Evolutionary conservation across 2,329 filamentous ascomycete genomes (phyloP), one percentile per base, ranked within the genome.

Genomic region (Pseudocercospora pini-densiflorae): DNA sequence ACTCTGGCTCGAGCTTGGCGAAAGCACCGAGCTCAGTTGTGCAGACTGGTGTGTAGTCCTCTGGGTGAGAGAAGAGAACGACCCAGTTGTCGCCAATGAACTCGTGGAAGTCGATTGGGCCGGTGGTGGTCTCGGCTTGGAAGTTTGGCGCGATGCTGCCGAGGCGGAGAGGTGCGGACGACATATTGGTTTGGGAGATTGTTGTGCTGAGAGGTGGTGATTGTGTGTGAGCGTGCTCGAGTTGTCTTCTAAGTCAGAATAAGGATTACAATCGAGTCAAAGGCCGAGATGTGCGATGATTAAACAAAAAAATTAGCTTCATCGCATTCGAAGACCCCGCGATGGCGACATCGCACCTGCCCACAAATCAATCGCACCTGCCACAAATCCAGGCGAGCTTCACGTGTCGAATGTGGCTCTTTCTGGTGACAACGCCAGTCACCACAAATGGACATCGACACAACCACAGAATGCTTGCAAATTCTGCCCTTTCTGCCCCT

Each of bases 81-180:
- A 89, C 87, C 88, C 89, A 91, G 73, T 84, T 88, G 82, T 90
- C 83, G 74, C 88, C 89, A 72, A 91, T 89, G 83, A 87, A 91
- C 73, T 90, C 82, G 81, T 91, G 89, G 84, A 91, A 91, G 80
- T 90, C 84, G 77, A 91, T 90, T 62, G 83, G 83, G 65, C 89
- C 89, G 69, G 83, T 77, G 70, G 89, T 91, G 73, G 89, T 90
- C 75, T 89, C 85, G 68, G 89, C 88, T 73, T 89, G 80, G 83
- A 91, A 91, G 83, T 91, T 87, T 73, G 89, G 89, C 75, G 89
- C 89, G 76, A 81, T 83, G 79, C 84, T 88, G 78, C 88, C 88
- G 74, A 90, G 85, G 76, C 88, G 88, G 78, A 90, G 85, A 75
- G 82, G 80, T 40, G 59, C 45, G 59, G 59, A 62, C 40, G 59